Conservation (phyloP, 2,329 filamentous ascomycete genomes). For the Diplocarpon rosae region DNA sequence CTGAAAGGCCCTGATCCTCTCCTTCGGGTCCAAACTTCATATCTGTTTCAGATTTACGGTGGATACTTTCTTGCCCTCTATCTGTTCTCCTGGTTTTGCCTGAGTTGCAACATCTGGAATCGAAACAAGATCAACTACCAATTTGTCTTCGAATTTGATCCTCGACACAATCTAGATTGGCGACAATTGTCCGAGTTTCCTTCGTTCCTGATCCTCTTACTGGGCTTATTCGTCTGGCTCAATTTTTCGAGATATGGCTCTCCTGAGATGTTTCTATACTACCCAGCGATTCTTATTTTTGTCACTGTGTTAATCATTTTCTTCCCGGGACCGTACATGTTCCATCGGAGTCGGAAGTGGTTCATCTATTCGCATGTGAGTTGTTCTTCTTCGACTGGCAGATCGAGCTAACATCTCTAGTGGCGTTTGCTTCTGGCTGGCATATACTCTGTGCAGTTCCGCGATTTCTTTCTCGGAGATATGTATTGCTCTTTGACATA, state of each 20-base stretch:
- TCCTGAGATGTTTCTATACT: slow-evolving; percentile 68
- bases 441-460: slow-evolving; percentile 86
- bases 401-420: slow-evolving; percentile 35
- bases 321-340: slow-evolving; percentile 63
- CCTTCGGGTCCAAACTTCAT: slow-evolving; percentile 45
- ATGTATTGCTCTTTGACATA: slow-evolving; percentile 97
- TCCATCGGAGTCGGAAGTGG: slow-evolving; percentile 71
- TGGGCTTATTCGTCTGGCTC: slow-evolving; percentile 76
- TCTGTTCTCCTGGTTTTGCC: slow-evolving; percentile 71
- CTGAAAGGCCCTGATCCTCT: slow-evolving; percentile 40
- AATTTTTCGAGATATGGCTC: slow-evolving; percentile 68
- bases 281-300: slow-evolving; percentile 68
- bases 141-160: slow-evolving; percentile 95
- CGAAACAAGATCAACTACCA: slow-evolving; percentile 84
- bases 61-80: slow-evolving; percentile 82
- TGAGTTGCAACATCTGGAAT: slow-evolving; percentile 77
- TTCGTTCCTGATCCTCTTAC: slow-evolving; percentile 66
- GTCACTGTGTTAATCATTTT: slow-evolving; percentile 60
- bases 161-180: slow-evolving; percentile 79
- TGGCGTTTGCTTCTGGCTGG: slow-evolving; percentile 79
- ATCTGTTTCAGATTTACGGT: slow-evolving; percentile 79
- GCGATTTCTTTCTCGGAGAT: slow-evolving; percentile 94
- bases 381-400: slow-evolving; percentile 12
- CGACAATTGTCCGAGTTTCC: slow-evolving; percentile 78
- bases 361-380: slow-evolving; percentile 79